Percentiles rank a stretch among this genome's conserved stretches.
Conservation (phyloP, 768 basidiomycete species). For the Cubamyces lactineus region DNA sequence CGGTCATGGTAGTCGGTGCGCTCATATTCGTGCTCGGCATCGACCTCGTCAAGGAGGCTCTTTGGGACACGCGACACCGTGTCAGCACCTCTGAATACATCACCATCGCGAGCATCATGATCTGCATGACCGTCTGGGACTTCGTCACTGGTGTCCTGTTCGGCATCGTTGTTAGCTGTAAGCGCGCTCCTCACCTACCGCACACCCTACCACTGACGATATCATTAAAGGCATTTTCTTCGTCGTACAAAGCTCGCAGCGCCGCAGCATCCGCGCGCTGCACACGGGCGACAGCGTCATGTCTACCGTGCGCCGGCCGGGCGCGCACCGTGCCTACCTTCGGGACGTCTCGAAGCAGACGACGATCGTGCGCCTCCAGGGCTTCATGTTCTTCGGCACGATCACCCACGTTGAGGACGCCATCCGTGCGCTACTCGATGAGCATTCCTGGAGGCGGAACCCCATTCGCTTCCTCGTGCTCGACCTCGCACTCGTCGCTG, state of each 20-base stretch:
- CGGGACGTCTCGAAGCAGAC: constrained; percentile 94
- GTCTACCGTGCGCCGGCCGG: constrained; percentile 90
- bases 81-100: constrained; percentile 82
- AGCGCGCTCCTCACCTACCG: constrained; percentile 31
- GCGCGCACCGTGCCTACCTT: constrained; percentile 85
- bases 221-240: constrained; percentile 78
- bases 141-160: constrained; percentile 93
- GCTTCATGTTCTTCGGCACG: constrained; percentile 92
- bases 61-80: constrained; percentile 94
- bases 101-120: constrained; percentile 83
- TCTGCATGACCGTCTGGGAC: constrained; percentile 93
- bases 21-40: constrained; percentile 94
- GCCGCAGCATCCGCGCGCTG: constrained; percentile 80
- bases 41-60: constrained; percentile 91
- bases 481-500: constrained; percentile 83
- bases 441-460: constrained; percentile 66
- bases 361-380: constrained; percentile 84
- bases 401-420: constrained; percentile 89
- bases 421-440: constrained; percentile 74
- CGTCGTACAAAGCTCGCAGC: constrained; percentile 91
- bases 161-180: constrained; percentile 90
- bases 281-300: constrained; percentile 83
- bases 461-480: constrained; percentile 91
- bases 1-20: constrained; percentile 88
- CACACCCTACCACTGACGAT: not conserved